Evolutionary conservation across 2,329 filamentous ascomycete genomes (phyloP), one percentile per base, ranked within the genome.

Genomic region (Pleurostoma richardsiae): DNA sequence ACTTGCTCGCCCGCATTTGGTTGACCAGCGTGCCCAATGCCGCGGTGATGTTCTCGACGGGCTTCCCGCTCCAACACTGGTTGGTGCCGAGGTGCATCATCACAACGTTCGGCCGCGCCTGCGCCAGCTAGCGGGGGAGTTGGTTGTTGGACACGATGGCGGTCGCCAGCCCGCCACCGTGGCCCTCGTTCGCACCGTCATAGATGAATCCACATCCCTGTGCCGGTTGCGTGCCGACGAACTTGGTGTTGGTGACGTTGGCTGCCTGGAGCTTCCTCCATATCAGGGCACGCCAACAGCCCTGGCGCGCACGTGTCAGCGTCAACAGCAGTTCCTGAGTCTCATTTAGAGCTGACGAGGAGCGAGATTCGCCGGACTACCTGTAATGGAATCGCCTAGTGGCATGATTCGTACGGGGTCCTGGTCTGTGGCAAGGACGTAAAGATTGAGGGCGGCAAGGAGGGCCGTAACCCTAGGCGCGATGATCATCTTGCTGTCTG

Each of bases 31-130:
- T 63, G 7, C 60, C 57, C 49, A 66, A 72, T 1, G 69, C 65
- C 4, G 52, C 54, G 28, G 69, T 47, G 19, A 69, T 67, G 7
- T 64, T 59, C n/a, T 51, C 49, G 1, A 62, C 48, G 28, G 58
- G 59, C 43, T 63, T 59, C 44, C 60, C 61, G 28, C 60, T 58
- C 56, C 66, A 65, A 3, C 70, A 60, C 49, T 73, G 69, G 50
- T 72, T 72, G 39, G 70, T 72, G 19, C 70, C 54, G 19, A 74
- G 57, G 50, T 72, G 67, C 68, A 73, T 70, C 57, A 72, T 59
- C 40, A 73, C 63, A n/a, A 73, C 58, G 49, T 73, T 68, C 0
- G 70, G 67, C 3, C 61, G 59, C 7, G 66, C 60, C 28, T 56
- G 49, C 3, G 59, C 50, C 7, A 74, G 58, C 69, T 69, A 73